These are phyloP conservation scores for Metarhizium humberi DNA, from an alignment of 2,329 filamentous ascomycete genomes.

Conservation along the genomic window DNA sequence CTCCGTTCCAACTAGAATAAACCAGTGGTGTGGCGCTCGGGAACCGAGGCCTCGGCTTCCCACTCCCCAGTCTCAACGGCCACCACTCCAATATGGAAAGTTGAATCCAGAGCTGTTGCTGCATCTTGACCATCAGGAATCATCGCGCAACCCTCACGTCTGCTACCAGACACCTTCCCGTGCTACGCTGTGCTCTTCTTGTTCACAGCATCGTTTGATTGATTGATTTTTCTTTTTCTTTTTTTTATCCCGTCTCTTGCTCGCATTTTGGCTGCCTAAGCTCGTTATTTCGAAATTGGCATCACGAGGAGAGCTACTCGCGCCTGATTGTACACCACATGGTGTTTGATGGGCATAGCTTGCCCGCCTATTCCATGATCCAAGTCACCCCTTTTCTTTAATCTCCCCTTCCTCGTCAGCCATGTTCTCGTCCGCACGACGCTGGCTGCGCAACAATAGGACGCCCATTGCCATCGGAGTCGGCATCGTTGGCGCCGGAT, in stretches of 20 bases:
- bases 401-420: not conserved
- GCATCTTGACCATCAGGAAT: not conserved
- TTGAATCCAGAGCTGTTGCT: not conserved
- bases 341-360: not conserved
- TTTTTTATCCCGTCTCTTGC: not conserved
- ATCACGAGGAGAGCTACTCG: not conserved
- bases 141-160: not conserved
- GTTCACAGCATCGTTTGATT: not conserved
- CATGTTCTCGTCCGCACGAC: conserved; percentile 66
- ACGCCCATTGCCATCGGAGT: conserved; percentile 82
- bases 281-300: not conserved
- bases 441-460: conserved; percentile 88
- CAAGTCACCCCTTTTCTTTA: not conserved
- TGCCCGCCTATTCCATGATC: conserved; percentile 2
- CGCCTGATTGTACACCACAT: not conserved
- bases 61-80: not conserved
- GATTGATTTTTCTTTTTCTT: not conserved
- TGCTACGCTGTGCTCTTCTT: not conserved
- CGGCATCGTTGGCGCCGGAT: conserved; percentile 80
- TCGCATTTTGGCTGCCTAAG: not conserved
- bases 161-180: not conserved
- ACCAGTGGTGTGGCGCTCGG: not conserved
- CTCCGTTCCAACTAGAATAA: not conserved
- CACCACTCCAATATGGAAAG: not conserved
- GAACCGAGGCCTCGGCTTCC: conserved; percentile 6